phyloP scores from a whole-genome alignment of 2,329 filamentous ascomycete genomes.

The Colletotrichum plurivorum region DNA sequence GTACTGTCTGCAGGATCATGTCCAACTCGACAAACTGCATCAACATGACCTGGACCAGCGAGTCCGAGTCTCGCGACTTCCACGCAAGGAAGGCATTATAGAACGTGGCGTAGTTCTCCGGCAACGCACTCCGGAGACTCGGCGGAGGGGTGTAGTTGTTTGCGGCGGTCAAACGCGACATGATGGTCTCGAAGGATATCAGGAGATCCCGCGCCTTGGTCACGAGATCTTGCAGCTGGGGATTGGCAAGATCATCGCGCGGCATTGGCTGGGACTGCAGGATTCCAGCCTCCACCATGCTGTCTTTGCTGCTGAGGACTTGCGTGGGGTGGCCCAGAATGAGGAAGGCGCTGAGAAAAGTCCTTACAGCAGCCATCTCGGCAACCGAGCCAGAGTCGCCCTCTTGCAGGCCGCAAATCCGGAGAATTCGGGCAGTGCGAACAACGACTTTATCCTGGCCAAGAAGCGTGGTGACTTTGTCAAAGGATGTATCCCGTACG shows the following conservation, averaged over 20 bases:
- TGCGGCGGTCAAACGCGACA: slow-evolving; percentile 74
- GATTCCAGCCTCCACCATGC: slow-evolving; percentile 63
- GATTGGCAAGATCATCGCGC: slow-evolving; percentile 70
- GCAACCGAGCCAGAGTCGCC: slow-evolving; percentile 73
- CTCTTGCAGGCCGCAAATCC: slow-evolving; percentile 79
- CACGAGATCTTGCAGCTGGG: slow-evolving; percentile 79
- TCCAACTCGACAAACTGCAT: slow-evolving; percentile 88
- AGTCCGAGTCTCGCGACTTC: slow-evolving; percentile 85
- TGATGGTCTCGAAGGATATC: slow-evolving; percentile 81
- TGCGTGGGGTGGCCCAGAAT: slow-evolving; percentile 85
- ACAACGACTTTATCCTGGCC: slow-evolving; percentile 76
- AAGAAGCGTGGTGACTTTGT: slow-evolving; percentile 79
- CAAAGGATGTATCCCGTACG: slow-evolving; percentile 79
- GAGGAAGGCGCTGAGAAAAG: slow-evolving; percentile 84
- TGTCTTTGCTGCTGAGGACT: slow-evolving; percentile 81
- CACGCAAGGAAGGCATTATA: slow-evolving; percentile 86
- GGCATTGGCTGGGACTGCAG: slow-evolving; percentile 59
- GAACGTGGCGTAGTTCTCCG: slow-evolving; percentile 80
- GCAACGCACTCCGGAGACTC: slow-evolving; percentile 72
- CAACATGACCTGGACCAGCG: slow-evolving; percentile 87
- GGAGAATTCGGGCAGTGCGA: slow-evolving; percentile 76
- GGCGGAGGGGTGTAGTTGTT: slow-evolving; percentile 79
- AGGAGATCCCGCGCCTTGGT: slow-evolving; percentile 83
- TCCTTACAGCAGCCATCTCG: slow-evolving; percentile 79
- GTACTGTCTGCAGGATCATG: slow-evolving; percentile 86